Conservation (phyloP, 179 eudicot genomes). For the Beta lomatogona region DNA sequence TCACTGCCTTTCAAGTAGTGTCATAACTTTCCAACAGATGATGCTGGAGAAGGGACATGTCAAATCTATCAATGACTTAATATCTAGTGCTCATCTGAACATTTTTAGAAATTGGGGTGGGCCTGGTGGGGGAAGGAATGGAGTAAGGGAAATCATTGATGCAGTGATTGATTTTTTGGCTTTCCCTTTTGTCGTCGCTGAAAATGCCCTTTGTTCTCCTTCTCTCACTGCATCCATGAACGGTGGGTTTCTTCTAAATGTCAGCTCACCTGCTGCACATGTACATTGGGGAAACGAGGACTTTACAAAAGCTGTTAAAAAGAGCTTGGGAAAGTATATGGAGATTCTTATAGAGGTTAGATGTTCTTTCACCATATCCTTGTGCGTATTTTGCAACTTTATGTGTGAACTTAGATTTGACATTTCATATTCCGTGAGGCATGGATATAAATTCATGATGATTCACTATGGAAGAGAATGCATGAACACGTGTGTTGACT, state of each 20-base stretch:
- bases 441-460: background rate
- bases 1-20: slow-evolving; percentile 86
- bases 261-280: slow-evolving; percentile 91
- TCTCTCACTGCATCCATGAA: slow-evolving; percentile 91
- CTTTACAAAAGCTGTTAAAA: slow-evolving; percentile 74
- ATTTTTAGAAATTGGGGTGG: slow-evolving; percentile 73
- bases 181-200: slow-evolving; percentile 96
- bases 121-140: slow-evolving; percentile 76
- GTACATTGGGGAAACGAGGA: slow-evolving; percentile 76
- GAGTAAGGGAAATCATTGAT: slow-evolving; percentile 65
- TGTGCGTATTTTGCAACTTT: background rate
- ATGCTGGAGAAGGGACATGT: slow-evolving; percentile 61
- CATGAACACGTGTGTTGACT: too few relatives aligned
- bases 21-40: slow-evolving; percentile 66
- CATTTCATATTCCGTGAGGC: too few relatives aligned
- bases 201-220: slow-evolving; percentile 66
- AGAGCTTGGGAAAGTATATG: slow-evolving; percentile 68
- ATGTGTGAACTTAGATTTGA: background rate
- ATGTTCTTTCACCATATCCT: slow-evolving; percentile 12
- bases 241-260: slow-evolving; percentile 79
- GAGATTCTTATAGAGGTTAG: slow-evolving; percentile 80
- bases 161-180: slow-evolving; percentile 81
- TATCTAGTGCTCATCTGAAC: slow-evolving; percentile 70
- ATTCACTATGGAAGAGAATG: too few relatives aligned
- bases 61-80: slow-evolving; percentile 49